Evolutionary conservation across 1,139 yeast species (phyloP).

Genomic region (Yamadazyma dendronema): DNA sequence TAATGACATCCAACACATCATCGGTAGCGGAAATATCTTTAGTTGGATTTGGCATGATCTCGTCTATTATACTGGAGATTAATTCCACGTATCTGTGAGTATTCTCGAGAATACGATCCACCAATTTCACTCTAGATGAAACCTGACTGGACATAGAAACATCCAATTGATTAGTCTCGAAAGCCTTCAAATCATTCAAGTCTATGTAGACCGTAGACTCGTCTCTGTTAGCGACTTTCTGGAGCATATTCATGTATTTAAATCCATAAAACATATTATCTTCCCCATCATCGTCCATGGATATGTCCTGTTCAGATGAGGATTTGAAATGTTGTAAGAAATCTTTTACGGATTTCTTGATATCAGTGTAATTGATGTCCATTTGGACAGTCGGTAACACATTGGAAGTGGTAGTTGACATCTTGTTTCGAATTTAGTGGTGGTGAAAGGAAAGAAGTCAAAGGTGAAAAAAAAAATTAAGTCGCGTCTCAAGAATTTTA

Average conservation of each 20-base stretch:
- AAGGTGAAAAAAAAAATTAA: slow-evolving; percentile 1
- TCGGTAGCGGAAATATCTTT: slow-evolving; percentile 75
- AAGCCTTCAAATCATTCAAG: slow-evolving; percentile 76
- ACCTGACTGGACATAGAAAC: slow-evolving; percentile 18
- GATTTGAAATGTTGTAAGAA: slow-evolving; percentile 62
- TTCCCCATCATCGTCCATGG: slow-evolving; percentile 5
- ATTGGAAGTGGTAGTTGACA: slow-evolving; percentile 35
- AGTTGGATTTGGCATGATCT: slow-evolving; percentile 80
- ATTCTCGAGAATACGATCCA: slow-evolving; percentile 64
- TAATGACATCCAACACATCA: slow-evolving; percentile 88
- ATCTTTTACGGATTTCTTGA: slow-evolving; percentile 51
- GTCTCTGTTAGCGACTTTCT: slow-evolving; percentile 82
- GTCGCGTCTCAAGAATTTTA: slow-evolving; percentile 8
- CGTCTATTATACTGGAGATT: slow-evolving; percentile 76
- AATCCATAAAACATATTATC: slow-evolving; percentile 41
- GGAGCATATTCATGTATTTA: slow-evolving; percentile 76
- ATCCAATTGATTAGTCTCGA: slow-evolving; percentile 46
- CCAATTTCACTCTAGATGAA: slow-evolving; percentile 35
- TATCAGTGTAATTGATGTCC: slow-evolving; percentile 60
- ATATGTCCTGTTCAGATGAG: slow-evolving; percentile 15
- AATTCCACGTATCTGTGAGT: slow-evolving; percentile 73
- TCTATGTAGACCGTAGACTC: slow-evolving; percentile 66
- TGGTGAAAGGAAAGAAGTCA: not conserved
- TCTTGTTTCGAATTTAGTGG: not conserved
- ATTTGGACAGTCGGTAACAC: slow-evolving; percentile 56